These are phyloP conservation scores for Porphyra umbilicalis DNA, from an alignment of 31 red algal species.

Conservation along the genomic window DNA sequence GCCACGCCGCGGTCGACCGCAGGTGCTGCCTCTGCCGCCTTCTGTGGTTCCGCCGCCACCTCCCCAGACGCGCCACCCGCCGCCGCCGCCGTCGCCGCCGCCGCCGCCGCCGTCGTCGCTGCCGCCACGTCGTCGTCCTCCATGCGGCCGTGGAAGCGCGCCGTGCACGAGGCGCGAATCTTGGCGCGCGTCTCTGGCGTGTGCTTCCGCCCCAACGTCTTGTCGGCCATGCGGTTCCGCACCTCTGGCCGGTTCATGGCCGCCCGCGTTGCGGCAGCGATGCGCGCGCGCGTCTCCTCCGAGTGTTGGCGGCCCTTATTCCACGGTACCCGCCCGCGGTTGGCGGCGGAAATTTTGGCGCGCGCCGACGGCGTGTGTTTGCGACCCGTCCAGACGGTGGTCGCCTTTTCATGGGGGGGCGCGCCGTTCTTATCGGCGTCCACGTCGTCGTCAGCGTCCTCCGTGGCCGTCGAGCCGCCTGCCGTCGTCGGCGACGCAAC, in stretches of 20 bases:
- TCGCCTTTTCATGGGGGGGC: too few relatives aligned
- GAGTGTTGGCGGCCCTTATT: slow-evolving; percentile 82
- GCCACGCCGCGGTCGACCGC: too few relatives aligned
- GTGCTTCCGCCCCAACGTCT: slow-evolving; percentile 39
- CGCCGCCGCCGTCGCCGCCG: background rate
- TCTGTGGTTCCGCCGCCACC: too few relatives aligned
- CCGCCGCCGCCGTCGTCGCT: background rate
- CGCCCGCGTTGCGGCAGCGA: slow-evolving; percentile 48
- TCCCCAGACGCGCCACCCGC: too few relatives aligned
- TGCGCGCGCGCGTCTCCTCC: slow-evolving; percentile 78
- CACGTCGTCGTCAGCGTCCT: background rate
- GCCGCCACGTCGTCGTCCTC: background rate
- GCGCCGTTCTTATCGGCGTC: too few relatives aligned
- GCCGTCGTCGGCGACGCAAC: background rate
- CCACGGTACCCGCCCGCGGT: slow-evolving; percentile 82
- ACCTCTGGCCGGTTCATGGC: slow-evolving; percentile 73
- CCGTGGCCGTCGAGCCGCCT: background rate
- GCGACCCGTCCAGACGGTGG: slow-evolving; percentile 14
- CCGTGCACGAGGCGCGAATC: slow-evolving; percentile 20
- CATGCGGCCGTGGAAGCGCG: background rate
- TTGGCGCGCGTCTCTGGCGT: slow-evolving; percentile 56
- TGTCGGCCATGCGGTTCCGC: slow-evolving; percentile 19
- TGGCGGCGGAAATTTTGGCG: slow-evolving; percentile 76
- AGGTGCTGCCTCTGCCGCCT: too few relatives aligned
- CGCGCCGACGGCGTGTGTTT: slow-evolving; percentile 56